Base-by-base conservation (phyloP, 2,329 filamentous ascomycete genomes). In the Colletotrichum echinochloae region DNA sequence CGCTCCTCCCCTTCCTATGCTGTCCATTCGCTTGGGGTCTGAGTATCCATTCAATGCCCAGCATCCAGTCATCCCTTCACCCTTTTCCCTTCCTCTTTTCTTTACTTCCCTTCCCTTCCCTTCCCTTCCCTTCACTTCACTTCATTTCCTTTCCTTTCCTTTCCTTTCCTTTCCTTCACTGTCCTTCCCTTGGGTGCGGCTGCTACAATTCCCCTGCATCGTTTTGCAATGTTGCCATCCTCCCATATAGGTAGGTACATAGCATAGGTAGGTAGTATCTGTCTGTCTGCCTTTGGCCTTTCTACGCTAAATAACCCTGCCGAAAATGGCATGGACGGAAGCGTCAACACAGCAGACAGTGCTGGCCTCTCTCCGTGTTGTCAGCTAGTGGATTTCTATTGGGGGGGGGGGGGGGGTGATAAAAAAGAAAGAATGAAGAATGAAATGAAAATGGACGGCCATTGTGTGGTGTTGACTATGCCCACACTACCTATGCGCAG, bases 321-420 rank as follows among this genome's bases (percentile, higher is more conserved):
- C 46, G 51, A 9, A 16, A 57, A 23, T 7, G 9, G 37, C 18
- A 44, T 30, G 9, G 51, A 65, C 61, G 39, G 51, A 65, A 65
- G 46, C 61, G 56, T 57, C 61, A 55, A 39, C 52, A 26, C n/a
- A n/a, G 49, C 41, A 37, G 37, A 57, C 28, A 28, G 37, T 65
- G 39, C 30, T 26, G 16, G 46, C 6, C 12, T 30, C 18, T 57
- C 55, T 12, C 11, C 9, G 20, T 20, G 18, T 33, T 5, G 20
- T 12, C 48, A 30, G 23, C 28, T 48, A 61, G 59, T 18, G 44
- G 30, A 5, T 14, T 23, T n/a, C n/a, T n/a, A n/a, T n/a, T n/a
- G n/a, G n/a, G n/a, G n/a, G n/a, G n/a, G n/a, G n/a, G n/a, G n/a
- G n/a, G n/a, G n/a, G n/a, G n/a, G n/a, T n/a, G n/a, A n/a, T n/a